Base-by-base conservation (phyloP, 164 flowering plant species). In the Magnolia kwangsiensis region DNA sequence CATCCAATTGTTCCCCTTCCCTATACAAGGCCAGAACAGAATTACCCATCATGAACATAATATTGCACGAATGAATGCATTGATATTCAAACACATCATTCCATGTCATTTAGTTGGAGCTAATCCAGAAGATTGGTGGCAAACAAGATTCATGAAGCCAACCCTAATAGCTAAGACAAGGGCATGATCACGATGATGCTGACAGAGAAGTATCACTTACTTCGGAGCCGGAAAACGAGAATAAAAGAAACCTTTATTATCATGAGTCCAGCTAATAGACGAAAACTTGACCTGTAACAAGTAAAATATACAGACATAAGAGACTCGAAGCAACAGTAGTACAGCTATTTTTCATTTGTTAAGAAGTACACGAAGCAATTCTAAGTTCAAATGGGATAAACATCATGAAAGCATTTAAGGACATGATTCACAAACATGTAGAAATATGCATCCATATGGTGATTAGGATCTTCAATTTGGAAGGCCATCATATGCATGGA, bases 181-280 rank as follows among this genome's bases (percentile, higher is more conserved):
- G 45, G 19, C 10, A 55, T 55, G 61, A 55, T 55, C 13, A 55
- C 45, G 3, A 55, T 11, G 61, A 55, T 55, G 45, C 18, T 55
- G 61, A 55, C 10, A 55, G 13, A 9, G 61, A 55, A 37, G 3
- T 45, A 27, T 21, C 5, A 86, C 95, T 85, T 83, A 96, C 99
- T 86, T 86, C 65, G 98, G 97, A 78, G 94, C 85, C 18, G 99
- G 98, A 78, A 87, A 96, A 27, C 98, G 97, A 81, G 91, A 77
- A 76, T 96, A 96, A 85, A 96, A 96, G 80, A 96, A 96, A 0
- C 99, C 99, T 85, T 91, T 96, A 82, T 81, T 81, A 78, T 96
- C 99, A 82, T 90, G 91, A 1, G 99, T 94, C 98, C 99, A 96
- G 73, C 84, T 83, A 72, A 94, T 89, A 24, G 84, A 75, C 2